Percentiles rank a stretch among this genome's conserved stretches.
Conservation (phyloP, 495 filamentous ascomycete genomes). For the Hypoxylon subgilvum region DNA sequence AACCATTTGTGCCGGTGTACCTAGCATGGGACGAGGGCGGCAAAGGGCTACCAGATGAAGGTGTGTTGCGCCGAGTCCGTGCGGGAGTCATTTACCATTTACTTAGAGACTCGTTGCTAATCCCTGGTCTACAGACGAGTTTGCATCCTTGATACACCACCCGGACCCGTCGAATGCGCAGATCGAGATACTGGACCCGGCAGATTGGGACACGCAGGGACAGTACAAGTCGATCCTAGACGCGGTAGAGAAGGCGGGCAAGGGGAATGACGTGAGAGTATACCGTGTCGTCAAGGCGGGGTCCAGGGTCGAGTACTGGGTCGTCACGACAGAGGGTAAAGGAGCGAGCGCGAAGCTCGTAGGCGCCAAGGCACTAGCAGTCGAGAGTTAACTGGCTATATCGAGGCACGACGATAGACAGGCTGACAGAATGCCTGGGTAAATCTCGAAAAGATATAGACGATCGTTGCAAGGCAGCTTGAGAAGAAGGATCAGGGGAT, state of each 20-base stretch:
- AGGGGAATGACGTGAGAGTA: constrained; percentile 71
- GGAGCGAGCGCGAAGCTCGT: constrained; percentile 63
- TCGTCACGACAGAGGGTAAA: constrained; percentile 65
- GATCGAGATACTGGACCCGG: constrained; percentile 58
- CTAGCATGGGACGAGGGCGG: constrained; percentile 64
- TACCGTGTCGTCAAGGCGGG: constrained; percentile 75
- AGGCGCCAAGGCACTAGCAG: constrained; percentile 73
- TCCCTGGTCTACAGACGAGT: constrained; percentile 52
- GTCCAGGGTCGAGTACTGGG: constrained; percentile 78
- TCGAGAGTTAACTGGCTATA: constrained; percentile 64
- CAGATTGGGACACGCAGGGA: constrained; percentile 67
- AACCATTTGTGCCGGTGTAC: constrained; percentile 78
- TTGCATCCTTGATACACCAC: constrained; percentile 63
- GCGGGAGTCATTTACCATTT: too few species aligned
- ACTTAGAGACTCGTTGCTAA: too few species aligned
- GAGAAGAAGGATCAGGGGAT: too few species aligned
- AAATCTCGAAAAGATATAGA: too few species aligned
- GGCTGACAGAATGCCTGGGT: too few species aligned
- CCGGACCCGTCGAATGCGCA: constrained; percentile 53
- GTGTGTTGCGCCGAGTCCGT: constrained; percentile 52
- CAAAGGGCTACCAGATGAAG: constrained; percentile 64
- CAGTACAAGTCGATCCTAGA: constrained; percentile 64
- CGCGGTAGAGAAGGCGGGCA: constrained; percentile 60
- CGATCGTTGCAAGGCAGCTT: too few species aligned
- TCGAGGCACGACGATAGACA: too few species aligned